These are phyloP conservation scores for Phytophthora nicotianae DNA, from an alignment of 352 stramenopile genomes.

Conservation along the genomic window DNA sequence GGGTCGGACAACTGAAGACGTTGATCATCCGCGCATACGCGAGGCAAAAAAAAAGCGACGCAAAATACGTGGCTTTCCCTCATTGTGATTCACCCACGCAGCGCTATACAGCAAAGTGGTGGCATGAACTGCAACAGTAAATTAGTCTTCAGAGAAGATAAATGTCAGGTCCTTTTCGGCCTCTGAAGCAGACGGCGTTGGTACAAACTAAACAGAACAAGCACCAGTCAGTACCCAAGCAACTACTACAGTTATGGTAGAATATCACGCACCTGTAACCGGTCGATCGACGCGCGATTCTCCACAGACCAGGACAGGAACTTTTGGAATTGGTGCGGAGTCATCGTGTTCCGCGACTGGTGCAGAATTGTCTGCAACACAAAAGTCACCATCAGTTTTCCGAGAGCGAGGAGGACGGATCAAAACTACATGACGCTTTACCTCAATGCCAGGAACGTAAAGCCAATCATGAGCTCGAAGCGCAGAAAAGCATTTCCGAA, in stretches of 20 bases:
- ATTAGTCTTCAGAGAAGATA: conserved; percentile 78
- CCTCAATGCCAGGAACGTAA: conserved; percentile 85
- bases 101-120: conserved; percentile 13
- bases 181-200: conserved; percentile 32
- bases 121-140: conserved; percentile 21
- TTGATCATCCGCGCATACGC: background rate
- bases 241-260: background rate
- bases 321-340: conserved; percentile 79
- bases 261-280: conserved; percentile 54
- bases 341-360: conserved; percentile 82
- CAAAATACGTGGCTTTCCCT: conserved; percentile 11
- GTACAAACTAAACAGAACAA: conserved; percentile 44
- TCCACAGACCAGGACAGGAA: conserved; percentile 83
- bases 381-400: conserved; percentile 6
- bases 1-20: conserved; percentile 5
- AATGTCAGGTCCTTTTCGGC: conserved; percentile 71
- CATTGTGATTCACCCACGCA: background rate
- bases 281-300: conserved; percentile 74
- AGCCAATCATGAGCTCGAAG: conserved; percentile 86
- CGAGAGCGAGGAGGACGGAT: background rate
- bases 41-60: conserved; percentile 2
- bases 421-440: conserved; percentile 18
- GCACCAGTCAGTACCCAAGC: conserved; percentile 13
- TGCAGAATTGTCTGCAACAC: conserved; percentile 67
- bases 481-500: conserved; percentile 88